phyloP scores from a whole-genome alignment of 2,329 filamentous ascomycete genomes.

The Colletotrichum zoysiae region DNA sequence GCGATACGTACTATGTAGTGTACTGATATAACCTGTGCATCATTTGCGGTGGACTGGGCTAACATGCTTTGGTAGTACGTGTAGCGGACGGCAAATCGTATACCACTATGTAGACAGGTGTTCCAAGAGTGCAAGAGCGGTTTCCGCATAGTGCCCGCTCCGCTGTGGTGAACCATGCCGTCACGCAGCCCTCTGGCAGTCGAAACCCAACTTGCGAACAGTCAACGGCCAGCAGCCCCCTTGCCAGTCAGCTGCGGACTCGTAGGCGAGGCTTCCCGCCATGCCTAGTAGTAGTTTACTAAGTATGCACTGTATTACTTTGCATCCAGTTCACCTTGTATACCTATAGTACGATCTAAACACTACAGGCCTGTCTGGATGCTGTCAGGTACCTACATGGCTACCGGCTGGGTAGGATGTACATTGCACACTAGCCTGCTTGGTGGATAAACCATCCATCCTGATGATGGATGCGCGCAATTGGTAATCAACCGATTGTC shows the following conservation, averaged over 20 bases:
- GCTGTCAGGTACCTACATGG: neutral
- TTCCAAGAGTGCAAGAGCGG: conserved; percentile 9
- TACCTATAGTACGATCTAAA: neutral
- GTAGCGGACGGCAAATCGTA: conserved; percentile 2
- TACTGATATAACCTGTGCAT: too few species aligned
- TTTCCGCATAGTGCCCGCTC: neutral
- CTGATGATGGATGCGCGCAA: conserved; percentile 20
- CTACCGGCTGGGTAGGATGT: neutral
- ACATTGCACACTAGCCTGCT: conserved; percentile 23
- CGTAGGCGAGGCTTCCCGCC: neutral
- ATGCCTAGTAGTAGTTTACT: too few species aligned
- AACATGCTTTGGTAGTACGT: conserved; percentile 10
- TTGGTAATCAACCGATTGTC: conserved; percentile 35
- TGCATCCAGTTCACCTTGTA: neutral
- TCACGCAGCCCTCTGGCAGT: neutral
- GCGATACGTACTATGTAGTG: neutral
- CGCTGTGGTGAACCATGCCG: neutral
- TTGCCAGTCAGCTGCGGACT: conserved; percentile 3
- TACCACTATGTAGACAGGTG: neutral
- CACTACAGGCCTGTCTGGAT: neutral
- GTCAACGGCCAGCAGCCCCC: conserved; percentile 7
- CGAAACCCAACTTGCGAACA: neutral
- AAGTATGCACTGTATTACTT: neutral
- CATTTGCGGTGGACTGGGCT: conserved; percentile 4
- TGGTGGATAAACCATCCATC: conserved; percentile 2